phyloP scores from a whole-genome alignment of 805 yeast genomes.

The Priceomyces carsonii region DNA sequence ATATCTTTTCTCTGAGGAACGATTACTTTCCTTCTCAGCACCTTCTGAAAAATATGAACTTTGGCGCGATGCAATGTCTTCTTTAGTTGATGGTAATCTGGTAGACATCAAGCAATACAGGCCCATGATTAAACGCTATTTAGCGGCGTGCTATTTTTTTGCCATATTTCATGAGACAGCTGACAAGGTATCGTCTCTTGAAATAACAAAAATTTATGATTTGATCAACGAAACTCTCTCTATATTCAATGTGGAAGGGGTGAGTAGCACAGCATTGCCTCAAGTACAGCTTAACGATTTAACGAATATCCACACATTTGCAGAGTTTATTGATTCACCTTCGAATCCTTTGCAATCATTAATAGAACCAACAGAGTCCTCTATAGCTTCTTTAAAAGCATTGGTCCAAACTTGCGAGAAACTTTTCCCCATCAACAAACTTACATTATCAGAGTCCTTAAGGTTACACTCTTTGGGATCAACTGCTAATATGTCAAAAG shows the following conservation, averaged over 20 bases:
- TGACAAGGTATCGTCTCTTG: slow-evolving; percentile 22
- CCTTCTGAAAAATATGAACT: slow-evolving; percentile 17
- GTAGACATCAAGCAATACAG: slow-evolving; percentile 10
- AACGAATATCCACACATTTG: slow-evolving; percentile 4
- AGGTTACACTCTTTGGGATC: slow-evolving; percentile 19
- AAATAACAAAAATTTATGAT: slow-evolving; percentile 29
- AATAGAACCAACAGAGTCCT: slow-evolving; percentile 17
- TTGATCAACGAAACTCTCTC: slow-evolving; percentile 23
- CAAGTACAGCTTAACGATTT: neutral
- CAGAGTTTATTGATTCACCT: slow-evolving; percentile 16
- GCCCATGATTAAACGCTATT: slow-evolving; percentile 17
- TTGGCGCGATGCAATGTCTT: slow-evolving; percentile 19
- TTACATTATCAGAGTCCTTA: slow-evolving; percentile 32
- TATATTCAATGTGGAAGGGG: neutral
- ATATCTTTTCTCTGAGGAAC: slow-evolving; percentile 21
- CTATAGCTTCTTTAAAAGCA: slow-evolving; percentile 17
- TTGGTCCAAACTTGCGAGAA: slow-evolving; percentile 30
- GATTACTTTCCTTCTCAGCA: neutral
- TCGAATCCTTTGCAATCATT: slow-evolving; percentile 15
- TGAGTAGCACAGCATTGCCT: too few species aligned
- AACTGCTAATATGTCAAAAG: slow-evolving; percentile 12
- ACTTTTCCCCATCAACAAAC: slow-evolving; percentile 34
- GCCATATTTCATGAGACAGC: slow-evolving; percentile 14
- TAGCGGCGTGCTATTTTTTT: slow-evolving; percentile 23
- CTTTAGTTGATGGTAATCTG: slow-evolving; percentile 12